Evolutionary conservation across 768 basidiomycete species (phyloP), one percentile per base, ranked within the genome.

Genomic region (Russula lepida): DNA sequence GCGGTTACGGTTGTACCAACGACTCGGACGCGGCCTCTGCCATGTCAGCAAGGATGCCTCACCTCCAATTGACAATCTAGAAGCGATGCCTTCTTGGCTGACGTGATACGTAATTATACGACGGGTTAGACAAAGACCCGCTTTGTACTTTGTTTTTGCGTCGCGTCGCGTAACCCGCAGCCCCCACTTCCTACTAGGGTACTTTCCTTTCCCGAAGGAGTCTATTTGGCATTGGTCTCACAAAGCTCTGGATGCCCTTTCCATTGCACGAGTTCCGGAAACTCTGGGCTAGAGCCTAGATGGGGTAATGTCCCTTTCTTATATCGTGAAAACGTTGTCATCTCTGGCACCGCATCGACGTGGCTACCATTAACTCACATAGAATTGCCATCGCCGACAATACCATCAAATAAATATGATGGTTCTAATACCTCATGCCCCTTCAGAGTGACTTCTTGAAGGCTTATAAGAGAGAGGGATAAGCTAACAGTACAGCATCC

Each of bases 61-160:
- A 35, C 21, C 55, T 30, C 8, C 32, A 30, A 37, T 39, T 47
- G 56, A 62, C 32, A 52, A 33, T 56, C 54, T 44, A 43, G 60
- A 56, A 51, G 49, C 55, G 13, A 21, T 41, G 33, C 51, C 30
- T 32, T 48, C 47, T 11, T 19, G 28, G 43, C 37, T 58, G 44
- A 58, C 30, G 30, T 53, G 35, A 62, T 44, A 62, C 55, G 56
- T 62, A 52, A 62, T 62, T 50, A 62, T 21, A 21, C 43, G 12
- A 56, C 56, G 27, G 43, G 49, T 6, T 21, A 33, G 19, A 6
- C 17, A 30, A 48, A 33, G 46, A 19, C 21, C 61, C 51, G 56
- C 17, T 33, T 25, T 54, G 52, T 33, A 44, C 35, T 54, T 54
- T 41, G 4, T 21, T 44, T 23, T 63, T n/a, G n/a, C n/a, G n/a